Evolutionary conservation across 257 asterid genomes (phyloP), one percentile per base, ranked within the genome.

Genomic region (Forsythia suspensa): DNA sequence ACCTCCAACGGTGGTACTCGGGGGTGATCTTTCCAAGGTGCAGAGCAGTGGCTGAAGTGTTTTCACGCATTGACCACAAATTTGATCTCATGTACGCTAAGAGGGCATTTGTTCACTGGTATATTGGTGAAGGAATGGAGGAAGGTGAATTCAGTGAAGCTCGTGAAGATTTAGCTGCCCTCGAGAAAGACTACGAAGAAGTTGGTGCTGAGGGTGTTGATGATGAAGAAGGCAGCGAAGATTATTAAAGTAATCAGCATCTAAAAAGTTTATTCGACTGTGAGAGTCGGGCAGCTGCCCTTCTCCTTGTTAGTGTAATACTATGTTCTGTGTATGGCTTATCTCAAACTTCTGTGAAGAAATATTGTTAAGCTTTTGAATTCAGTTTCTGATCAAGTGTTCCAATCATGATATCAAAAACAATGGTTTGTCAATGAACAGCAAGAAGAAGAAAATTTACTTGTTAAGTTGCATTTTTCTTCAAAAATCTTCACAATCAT

Each of bases 281-380:
- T 4, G 57, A 48, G 20, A 48, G 57, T 48, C 12, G 52, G 52
- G 52, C 57, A 0, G 6, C n/a, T 13, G 57, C 57, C 5, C 57
- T 13, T 48, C 13, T 6, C 51, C 15, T 4, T 48, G 7, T 48
- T 12, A 12, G 57, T 48, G n/a, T 48, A 48, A 16, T 12, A 46
- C 57, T 15, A 36, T 52, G 57, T 59, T 79, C 42, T 76, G 43
- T 79, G 70, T 67, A 76, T 77, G 73, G 80, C 36, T 78, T 57
- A 40, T 77, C 70, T 42, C 52, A 40, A 36, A 15, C n/a, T 55
- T 39, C 75, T 80, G 48, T 13, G 15, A 43, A 43, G 48, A 43
- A 43, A 43, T 43, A 9, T 43, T 43, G 48, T 43, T 42, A 42
- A 8, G 9, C 2, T 42, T 6, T 10, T 42, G 48, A 42, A 42